Evolutionary conservation across 176 grass and related monocot genomes (phyloP).

Genomic region (Aegilops umbellulata): DNA sequence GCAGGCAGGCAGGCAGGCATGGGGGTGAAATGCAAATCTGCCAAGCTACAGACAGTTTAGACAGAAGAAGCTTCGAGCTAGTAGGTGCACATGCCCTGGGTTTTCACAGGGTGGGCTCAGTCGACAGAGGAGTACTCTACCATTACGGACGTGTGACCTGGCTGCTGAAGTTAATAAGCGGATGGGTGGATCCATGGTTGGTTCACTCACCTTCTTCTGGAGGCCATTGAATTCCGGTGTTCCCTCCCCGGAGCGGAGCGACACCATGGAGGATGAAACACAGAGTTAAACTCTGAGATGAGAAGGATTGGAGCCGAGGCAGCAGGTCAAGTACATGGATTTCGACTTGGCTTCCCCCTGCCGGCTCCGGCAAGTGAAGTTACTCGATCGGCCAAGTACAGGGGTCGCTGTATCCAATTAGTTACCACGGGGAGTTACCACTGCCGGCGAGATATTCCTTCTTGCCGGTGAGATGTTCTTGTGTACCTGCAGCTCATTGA

Average conservation of each 20-base stretch:
- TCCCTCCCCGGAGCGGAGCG: neutral
- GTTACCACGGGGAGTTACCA: too few relatives aligned
- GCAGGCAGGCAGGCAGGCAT: neutral
- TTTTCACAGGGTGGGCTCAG: neutral
- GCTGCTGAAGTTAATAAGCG: neutral
- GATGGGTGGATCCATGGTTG: neutral
- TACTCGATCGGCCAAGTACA: neutral
- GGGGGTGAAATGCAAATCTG: neutral
- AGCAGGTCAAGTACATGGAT: constrained; percentile 36
- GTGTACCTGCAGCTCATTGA: neutral
- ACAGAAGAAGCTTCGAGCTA: neutral
- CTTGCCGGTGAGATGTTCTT: neutral
- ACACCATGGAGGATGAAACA: constrained; percentile 9
- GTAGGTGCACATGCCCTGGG: neutral
- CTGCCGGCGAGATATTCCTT: too few relatives aligned
- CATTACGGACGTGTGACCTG: constrained; percentile 22
- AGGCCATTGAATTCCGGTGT: constrained; percentile 58
- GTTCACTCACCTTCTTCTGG: constrained; percentile 28
- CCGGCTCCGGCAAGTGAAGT: neutral
- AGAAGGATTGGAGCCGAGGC: neutral
- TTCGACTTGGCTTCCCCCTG: neutral
- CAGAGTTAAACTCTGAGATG: neutral
- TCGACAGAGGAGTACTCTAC: constrained; percentile 16
- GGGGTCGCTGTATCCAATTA: too few relatives aligned
- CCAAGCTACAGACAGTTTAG: neutral